Evolutionary conservation across 805 yeast species (phyloP).

Genomic region (Candida morakotiae): DNA sequence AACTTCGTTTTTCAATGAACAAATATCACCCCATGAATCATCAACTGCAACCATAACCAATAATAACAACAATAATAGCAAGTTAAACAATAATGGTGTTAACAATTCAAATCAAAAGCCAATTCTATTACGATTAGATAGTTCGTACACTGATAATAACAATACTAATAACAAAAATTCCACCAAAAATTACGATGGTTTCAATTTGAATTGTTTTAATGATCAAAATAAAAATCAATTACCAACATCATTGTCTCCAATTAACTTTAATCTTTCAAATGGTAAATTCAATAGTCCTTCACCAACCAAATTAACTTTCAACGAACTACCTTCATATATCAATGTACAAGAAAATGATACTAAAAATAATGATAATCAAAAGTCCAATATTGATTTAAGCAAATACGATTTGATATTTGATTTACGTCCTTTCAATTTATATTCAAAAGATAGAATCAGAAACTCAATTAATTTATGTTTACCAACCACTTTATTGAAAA

Average conservation of each 20-base stretch:
- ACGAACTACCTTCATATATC: constrained; percentile 5
- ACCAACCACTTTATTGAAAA: constrained; percentile 41
- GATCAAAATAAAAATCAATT: too few relatives aligned
- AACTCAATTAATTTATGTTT: constrained; percentile 37
- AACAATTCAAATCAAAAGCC: background rate
- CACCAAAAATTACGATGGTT: too few relatives aligned
- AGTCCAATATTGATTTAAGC: constrained; percentile 22
- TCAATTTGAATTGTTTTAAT: too few relatives aligned
- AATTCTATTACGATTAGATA: background rate
- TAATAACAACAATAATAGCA: background rate
- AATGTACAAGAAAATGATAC: background rate
- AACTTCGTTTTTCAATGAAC: background rate
- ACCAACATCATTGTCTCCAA: too few relatives aligned
- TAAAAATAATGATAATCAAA: background rate
- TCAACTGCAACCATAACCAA: background rate
- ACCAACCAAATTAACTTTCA: constrained; percentile 5
- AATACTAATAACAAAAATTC: too few relatives aligned
- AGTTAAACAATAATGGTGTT: background rate
- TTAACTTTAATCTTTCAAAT: background rate
- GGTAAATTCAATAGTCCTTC: constrained; percentile 4
- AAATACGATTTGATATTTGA: constrained; percentile 23
- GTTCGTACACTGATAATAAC: background rate
- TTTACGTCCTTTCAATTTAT: constrained; percentile 36
- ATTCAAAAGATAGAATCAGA: constrained; percentile 23
- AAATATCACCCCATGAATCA: background rate